Percentiles rank a stretch among this genome's conserved stretches.
Evolutionary conservation across 2,329 filamentous ascomycete genomes (phyloP).

Genomic region (Ophiocordyceps robertsii): DNA sequence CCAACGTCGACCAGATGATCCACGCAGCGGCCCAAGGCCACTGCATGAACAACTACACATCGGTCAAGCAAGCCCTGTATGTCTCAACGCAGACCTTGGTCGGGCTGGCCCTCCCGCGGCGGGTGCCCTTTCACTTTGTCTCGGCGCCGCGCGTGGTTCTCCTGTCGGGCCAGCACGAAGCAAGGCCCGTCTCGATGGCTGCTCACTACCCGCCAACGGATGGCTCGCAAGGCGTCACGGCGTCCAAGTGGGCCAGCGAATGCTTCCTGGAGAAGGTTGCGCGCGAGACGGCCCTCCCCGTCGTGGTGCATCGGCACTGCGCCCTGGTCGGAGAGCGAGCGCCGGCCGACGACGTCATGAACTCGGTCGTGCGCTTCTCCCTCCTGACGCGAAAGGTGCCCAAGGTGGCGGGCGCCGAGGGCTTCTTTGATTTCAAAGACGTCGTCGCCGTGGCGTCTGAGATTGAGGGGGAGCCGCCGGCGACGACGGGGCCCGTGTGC

Average conservation of each 20-base stretch:
- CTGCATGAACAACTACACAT: slow-evolving; percentile 16
- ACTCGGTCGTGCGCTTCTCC: slow-evolving; percentile 1
- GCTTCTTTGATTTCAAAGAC: neutral
- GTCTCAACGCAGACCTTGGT: slow-evolving; percentile 14
- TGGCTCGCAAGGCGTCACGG: slow-evolving; percentile 15
- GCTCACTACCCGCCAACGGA: slow-evolving; percentile 4
- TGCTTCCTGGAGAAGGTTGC: slow-evolving; percentile 12
- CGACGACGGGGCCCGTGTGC: neutral
- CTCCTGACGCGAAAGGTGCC: neutral
- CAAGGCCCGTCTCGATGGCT: neutral
- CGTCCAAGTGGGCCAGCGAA: slow-evolving; percentile 20
- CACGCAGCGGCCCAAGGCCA: slow-evolving; percentile 26
- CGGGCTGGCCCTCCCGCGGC: slow-evolving; percentile 7
- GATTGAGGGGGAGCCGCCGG: neutral
- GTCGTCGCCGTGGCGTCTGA: neutral
- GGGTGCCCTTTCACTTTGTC: slow-evolving; percentile 19
- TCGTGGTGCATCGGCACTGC: slow-evolving; percentile 14
- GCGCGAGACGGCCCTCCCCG: slow-evolving; percentile 7
- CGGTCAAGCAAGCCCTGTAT: slow-evolving; percentile 12
- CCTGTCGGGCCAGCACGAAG: slow-evolving; percentile 1
- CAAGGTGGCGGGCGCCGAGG: neutral
- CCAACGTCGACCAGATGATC: slow-evolving; percentile 29
- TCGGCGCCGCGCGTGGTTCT: slow-evolving; percentile 14
- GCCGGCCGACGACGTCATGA: slow-evolving; percentile 4
- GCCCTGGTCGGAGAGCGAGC: slow-evolving; percentile 8